A percentile compares a stretch with the other conserved stretches of the same genome.
Evolutionary conservation across 2,329 filamentous ascomycete species (phyloP).

Genomic region (Westerdykella aurantiaca): DNA sequence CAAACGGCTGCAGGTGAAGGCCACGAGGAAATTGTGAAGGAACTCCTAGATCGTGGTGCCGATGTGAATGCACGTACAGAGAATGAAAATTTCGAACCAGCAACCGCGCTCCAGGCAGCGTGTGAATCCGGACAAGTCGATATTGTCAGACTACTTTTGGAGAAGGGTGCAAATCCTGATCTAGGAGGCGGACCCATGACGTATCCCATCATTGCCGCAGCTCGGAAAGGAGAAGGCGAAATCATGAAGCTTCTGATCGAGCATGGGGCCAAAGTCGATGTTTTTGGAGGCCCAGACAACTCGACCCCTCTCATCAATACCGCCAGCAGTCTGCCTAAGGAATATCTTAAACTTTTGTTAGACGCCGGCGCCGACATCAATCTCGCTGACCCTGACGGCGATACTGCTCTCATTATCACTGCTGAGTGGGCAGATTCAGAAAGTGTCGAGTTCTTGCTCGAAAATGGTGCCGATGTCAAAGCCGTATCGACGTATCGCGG

Average conservation of each 20-base stretch:
- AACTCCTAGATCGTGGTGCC: constrained; percentile 5
- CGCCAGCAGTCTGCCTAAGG: background rate
- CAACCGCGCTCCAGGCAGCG: constrained; percentile 5
- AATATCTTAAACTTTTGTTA: background rate
- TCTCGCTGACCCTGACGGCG: constrained; percentile 1
- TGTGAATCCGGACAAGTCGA: constrained; percentile 1
- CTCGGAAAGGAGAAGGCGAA: background rate
- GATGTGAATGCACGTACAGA: constrained; percentile 4
- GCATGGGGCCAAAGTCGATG: constrained; percentile 1
- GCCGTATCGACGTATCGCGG: background rate
- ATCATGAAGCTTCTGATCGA: constrained; percentile 2
- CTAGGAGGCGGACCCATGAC: background rate
- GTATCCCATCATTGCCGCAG: constrained; percentile 3
- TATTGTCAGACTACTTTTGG: constrained; percentile 3
- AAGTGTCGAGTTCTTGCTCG: background rate
- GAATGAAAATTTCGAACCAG: background rate
- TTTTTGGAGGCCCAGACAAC: background rate
- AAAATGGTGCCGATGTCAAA: constrained; percentile 1
- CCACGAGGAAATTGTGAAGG: constrained; percentile 5
- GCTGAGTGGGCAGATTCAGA: background rate
- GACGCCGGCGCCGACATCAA: constrained; percentile 1
- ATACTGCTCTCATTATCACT: constrained; percentile 1
- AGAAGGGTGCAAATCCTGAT: constrained; percentile 2
- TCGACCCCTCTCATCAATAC: constrained; percentile 1
- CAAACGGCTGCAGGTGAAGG: constrained; percentile 5